Evolutionary conservation across 176 grass and related monocot species (phyloP).

Genomic region (Zoysia japonica): DNA sequence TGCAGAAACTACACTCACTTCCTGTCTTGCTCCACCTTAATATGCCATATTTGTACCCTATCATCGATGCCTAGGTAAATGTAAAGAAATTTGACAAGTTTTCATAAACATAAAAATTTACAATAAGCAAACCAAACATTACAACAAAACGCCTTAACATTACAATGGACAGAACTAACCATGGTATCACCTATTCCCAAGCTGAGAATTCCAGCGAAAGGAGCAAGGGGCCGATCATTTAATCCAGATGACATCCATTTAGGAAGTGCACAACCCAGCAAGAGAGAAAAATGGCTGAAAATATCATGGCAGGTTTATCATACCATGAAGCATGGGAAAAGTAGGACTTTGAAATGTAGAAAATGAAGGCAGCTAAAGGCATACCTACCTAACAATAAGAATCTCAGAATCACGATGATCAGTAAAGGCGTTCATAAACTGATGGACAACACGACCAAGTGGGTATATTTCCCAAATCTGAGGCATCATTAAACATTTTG

Average conservation of each 20-base stretch:
- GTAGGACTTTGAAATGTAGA: slow-evolving; percentile 9
- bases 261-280: slow-evolving; percentile 92
- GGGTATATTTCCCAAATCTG: slow-evolving; percentile 92
- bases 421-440: slow-evolving; percentile 98
- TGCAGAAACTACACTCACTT: slow-evolving; percentile 54
- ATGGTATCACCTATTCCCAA: slow-evolving; percentile 99
- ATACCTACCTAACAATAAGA: slow-evolving; percentile 78
- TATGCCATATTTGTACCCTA: slow-evolving; percentile 87
- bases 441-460: slow-evolving; percentile 71
- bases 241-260: slow-evolving; percentile 96
- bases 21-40: slow-evolving; percentile 97
- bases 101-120: not conserved
- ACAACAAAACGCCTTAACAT: not conserved
- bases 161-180: slow-evolving; percentile 47
- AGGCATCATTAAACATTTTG: slow-evolving; percentile 31
- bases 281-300: slow-evolving; percentile 86
- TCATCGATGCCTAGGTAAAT: slow-evolving; percentile 83
- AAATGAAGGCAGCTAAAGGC: slow-evolving; percentile 18
- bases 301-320: slow-evolving; percentile 28
- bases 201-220: slow-evolving; percentile 95
- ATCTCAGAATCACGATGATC: slow-evolving; percentile 98
- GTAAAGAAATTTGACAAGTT: slow-evolving; percentile 11
- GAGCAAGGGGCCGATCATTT: slow-evolving; percentile 81
- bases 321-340: not conserved
- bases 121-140: not conserved